Percentiles rank a stretch among this genome's conserved stretches.
phyloP scores from a whole-genome alignment of 1,284 basidiomycete genomes.

The Tilletia horrida region DNA sequence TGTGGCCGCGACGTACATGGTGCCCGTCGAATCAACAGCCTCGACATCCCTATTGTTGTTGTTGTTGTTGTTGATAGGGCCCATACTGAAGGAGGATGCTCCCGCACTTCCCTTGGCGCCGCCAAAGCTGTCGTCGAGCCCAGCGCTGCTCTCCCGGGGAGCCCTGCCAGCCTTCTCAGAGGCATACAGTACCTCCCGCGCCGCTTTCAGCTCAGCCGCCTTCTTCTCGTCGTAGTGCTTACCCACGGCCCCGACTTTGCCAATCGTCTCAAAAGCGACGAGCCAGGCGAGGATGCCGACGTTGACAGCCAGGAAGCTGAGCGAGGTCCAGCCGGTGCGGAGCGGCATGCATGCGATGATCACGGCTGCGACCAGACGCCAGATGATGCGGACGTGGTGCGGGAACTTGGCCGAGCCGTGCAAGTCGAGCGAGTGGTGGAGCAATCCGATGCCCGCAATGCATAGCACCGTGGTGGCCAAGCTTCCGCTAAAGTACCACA shows the following conservation, averaged over 20 bases:
- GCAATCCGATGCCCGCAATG: conserved; percentile 39
- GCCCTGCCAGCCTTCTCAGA: neutral
- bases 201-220: conserved; percentile 22
- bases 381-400: conserved; percentile 32
- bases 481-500: conserved; percentile 48
- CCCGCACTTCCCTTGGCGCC: neutral
- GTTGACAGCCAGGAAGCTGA: conserved; percentile 35
- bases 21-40: neutral
- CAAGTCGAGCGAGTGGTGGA: conserved; percentile 46
- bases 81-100: neutral
- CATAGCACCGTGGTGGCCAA: conserved; percentile 32
- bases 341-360: conserved; percentile 41
- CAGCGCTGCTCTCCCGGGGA: neutral
- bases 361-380: conserved; percentile 34
- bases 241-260: conserved; percentile 50
- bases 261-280: conserved; percentile 47
- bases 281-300: conserved; percentile 32
- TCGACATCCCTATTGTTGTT: no score
- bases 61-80: neutral
- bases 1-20: neutral
- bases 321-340: conserved; percentile 29
- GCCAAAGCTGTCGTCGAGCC: neutral
- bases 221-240: conserved; percentile 34
- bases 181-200: neutral
- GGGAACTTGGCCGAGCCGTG: conserved; percentile 37